A percentile compares a stretch with the other conserved stretches of the same genome.
phyloP scores from a whole-genome alignment of 345 rosid species.

The Citrus sinensis region DVS_A1.0 CM039163.1:43150001-43150500 shows the following conservation, averaged over 20 bases:
- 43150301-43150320: too few species aligned
- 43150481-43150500: not conserved
- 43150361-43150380: too few species aligned
- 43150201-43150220: not conserved
- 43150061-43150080: not conserved
- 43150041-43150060: not conserved
- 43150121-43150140: too few species aligned
- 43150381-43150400: too few species aligned
- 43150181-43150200: conserved; percentile 9
- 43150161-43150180: not conserved
- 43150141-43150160: not conserved
- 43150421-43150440: not conserved
- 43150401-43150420: too few species aligned
- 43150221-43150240: not conserved
- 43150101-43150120: too few species aligned
- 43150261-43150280: not conserved
- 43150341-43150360: too few species aligned
- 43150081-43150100: too few species aligned
- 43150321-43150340: too few species aligned
- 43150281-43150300: too few species aligned
- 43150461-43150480: conserved; percentile 13
- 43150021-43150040: not conserved
- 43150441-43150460: not conserved
- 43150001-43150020: not conserved
- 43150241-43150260: not conserved